Evolutionary conservation across 169 alveolate species (phyloP).

Genomic region (Eimeria brunetti): DNA sequence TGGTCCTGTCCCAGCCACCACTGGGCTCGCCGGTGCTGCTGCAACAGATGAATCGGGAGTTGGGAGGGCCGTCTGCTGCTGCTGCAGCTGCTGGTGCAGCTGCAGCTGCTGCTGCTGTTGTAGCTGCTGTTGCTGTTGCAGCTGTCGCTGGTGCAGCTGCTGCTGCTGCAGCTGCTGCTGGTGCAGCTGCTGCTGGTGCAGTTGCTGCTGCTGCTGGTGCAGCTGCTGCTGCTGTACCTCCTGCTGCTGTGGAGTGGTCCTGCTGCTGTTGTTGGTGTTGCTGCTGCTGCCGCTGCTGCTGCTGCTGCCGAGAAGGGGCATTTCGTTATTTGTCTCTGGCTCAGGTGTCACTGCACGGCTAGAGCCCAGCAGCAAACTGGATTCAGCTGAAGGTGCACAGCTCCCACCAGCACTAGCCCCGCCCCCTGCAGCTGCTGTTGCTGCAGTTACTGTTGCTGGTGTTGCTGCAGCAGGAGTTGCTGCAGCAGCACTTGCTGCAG

Average conservation of each 20-base stretch:
- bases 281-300: not conserved
- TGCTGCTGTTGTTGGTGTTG: too few species aligned
- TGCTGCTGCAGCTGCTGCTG: not conserved
- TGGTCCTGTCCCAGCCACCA: not conserved
- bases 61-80: slow-evolving; percentile 12
- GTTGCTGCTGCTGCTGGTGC: not conserved
- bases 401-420: not conserved
- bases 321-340: not conserved
- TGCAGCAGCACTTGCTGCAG: not conserved
- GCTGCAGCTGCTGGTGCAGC: not conserved
- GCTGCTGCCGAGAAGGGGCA: slow-evolving; percentile 1
- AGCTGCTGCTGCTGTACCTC: not conserved
- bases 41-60: not conserved
- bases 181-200: not conserved
- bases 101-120: not conserved
- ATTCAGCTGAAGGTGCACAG: not conserved
- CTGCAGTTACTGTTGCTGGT: not conserved
- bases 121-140: not conserved
- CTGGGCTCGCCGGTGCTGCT: not conserved
- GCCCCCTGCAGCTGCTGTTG: not conserved
- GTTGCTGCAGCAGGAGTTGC: not conserved
- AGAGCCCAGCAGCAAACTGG: slow-evolving; percentile 3
- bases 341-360: not conserved
- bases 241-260: not conserved
- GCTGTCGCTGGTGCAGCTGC: not conserved